Evolutionary conservation across 208 protist species (phyloP), one percentile per base, ranked within the genome.

Genomic region (Acanthamoeba healyi): DNA sequence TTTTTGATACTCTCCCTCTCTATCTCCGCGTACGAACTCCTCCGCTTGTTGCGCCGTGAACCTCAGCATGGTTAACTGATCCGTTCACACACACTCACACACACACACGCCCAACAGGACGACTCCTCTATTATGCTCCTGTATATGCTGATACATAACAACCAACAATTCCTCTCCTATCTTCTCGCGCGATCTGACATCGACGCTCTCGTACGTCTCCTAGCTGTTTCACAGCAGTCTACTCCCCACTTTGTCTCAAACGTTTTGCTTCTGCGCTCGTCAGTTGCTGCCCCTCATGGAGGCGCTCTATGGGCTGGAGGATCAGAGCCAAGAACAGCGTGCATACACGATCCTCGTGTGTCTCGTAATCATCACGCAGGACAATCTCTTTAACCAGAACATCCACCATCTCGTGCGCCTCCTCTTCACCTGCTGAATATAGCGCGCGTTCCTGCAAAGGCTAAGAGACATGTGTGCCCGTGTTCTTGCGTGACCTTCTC

Each of bases 351-450:
- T 90, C 26, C 82, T 89, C 38, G 26, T 90, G 7, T 90, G 82
- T 29, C 56, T 90, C 17, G 36, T 90, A 34, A 90, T 90, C 56
- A 63, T 90, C 56, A 90, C 54, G 54, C 82, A 90, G 36, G 82
- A 90, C 40, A 63, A 90, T 34, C 54, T 63, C 56, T 90, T 90
- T 36, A 90, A 90, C 56, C 46, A 46, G 70, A 90, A 90, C 40
- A n/a, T 90, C 10, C 82, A 90, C 24, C n/a, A 63, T 22, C 56
- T 90, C 24, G 82, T 90, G 70, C 56, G 34, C 42, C 1, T 49
- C 70, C 38, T 49, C 7, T 38, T n/a, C 70, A 38, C 70, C 63
- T 72, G 10, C 29, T 32, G 15, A 9, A 34, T 10, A 72, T 32
- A 10, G 12, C 19, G 12, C n/a, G 51, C 10, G 14, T 10, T 58